Evolutionary conservation across 768 basidiomycete genomes (phyloP), one percentile per base, ranked within the genome.

Genomic region (Amyloporia xantha): DNA sequence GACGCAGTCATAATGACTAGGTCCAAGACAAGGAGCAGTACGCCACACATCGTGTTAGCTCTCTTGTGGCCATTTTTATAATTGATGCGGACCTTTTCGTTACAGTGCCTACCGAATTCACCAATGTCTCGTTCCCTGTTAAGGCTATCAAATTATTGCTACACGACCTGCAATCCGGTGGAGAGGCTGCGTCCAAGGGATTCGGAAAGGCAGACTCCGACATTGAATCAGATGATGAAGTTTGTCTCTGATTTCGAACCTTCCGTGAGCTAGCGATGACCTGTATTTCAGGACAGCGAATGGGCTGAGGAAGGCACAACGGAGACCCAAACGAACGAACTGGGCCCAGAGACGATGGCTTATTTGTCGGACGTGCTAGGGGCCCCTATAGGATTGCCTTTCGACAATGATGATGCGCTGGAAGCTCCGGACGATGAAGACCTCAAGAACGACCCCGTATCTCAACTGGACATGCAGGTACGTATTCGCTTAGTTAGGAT

Each of bases 1-100:
- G 15, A 42, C 42, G 52, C 62, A 95, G 92, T 91, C 59, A 97
- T 98, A 66, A 91, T 97, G 89, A 98, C 96, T 41, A 81, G 96
- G 53, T 95, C 95, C 26, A 77, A 81, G 59, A 90, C 96, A 44
- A 89, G 82, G 70, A 76, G 73, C 55, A 86, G 94, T 96, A 68
- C 65, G 86, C 67, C 52, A 50, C 20, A 37, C 38, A 26, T 44
- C 51, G 40, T 37, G 23, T 52, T 20, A 49, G 24, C 51, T 33
- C 30, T 7, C 30, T 7, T 33, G 15, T 33, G 7, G 23, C 23
- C 19, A 13, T 12, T 25, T 25, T 25, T 20, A 40, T 40, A 21
- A 17, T 20, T 20, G 20, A 4, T 41, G n/a, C n/a, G n/a, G n/a
- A n/a, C n/a, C n/a, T n/a, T n/a, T n/a, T 47, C 17, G 47, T 23